Base-by-base conservation (phyloP, 2,329 filamentous ascomycete genomes). In the Saccharata proteae region DNA sequence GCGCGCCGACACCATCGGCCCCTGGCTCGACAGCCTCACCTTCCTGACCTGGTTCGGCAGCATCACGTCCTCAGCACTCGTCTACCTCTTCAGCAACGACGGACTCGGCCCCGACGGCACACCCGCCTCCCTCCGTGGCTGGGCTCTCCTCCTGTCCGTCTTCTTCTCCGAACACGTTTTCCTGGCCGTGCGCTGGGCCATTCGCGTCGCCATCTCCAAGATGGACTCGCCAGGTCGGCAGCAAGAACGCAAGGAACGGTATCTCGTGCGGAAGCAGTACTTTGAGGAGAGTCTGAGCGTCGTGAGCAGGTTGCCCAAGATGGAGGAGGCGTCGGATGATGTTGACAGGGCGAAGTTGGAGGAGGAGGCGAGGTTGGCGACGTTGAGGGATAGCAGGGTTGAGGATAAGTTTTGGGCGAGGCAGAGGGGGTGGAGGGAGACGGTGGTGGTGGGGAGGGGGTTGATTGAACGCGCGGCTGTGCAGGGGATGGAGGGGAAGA, bases 41-140 rank as follows among this genome's bases (percentile, higher is more conserved):
- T 92, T 96, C 52, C 64, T 96, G n/a, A 80, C 84, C 3, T 96
- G 90, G 90, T 64, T 94, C 15, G 90, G 90, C 23, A 90, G 80
- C 42, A 64, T 96, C 37, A 92, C 85, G 4, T 85, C 80, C 34
- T 76, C 85, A 1, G 84, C 86, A 0, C 72, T 96, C 28, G 80
- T 93, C 1, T 93, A 85, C 54, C 74, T 36, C 46, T 96, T 94
- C 62, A 78, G 73, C 42, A 74, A 76, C 30, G 67, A 77, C 34
- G 67, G 69, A 2, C 59, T 77, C 23, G 78, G 77, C 0, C 70
- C 72, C 0, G 67, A 71, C 32, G 80, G 80, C 22, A 69, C 69
- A 11, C 76, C 79, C 0, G 72, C 71, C 26, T 70, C 74, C 27
- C 80, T 94, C 47, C 77, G 74, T 35, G 77, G 67, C 10, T 93